Evolutionary conservation across 768 basidiomycete genomes (phyloP).

Genomic region (Suillus paluster): DNA sequence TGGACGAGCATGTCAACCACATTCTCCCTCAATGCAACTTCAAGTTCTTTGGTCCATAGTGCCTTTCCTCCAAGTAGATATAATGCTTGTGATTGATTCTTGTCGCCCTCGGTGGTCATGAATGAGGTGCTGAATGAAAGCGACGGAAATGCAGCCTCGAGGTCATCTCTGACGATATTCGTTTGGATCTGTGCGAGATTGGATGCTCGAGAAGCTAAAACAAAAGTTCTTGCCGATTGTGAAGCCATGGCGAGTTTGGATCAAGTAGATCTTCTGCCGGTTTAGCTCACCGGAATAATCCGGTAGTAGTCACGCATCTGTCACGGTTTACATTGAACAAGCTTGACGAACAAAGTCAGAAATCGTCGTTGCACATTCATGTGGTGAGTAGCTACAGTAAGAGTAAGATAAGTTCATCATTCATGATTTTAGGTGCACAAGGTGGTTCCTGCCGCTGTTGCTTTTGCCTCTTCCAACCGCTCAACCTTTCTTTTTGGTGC

Average conservation of each 20-base stretch:
- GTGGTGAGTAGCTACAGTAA: slow-evolving; percentile 53
- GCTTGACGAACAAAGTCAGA: neutral
- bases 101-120: slow-evolving; percentile 82
- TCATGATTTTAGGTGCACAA: slow-evolving; percentile 66
- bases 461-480: slow-evolving; percentile 81
- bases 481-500: slow-evolving; percentile 75
- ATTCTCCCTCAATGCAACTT: slow-evolving; percentile 74
- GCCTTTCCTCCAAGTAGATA: slow-evolving; percentile 91
- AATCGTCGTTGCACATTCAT: slow-evolving; percentile 44
- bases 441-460: slow-evolving; percentile 83
- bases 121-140: slow-evolving; percentile 54
- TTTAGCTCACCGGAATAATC: neutral
- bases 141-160: slow-evolving; percentile 60
- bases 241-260: neutral
- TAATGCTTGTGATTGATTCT: slow-evolving; percentile 87
- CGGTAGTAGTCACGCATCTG: neutral
- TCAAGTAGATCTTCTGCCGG: too few species aligned
- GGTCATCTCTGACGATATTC: slow-evolving; percentile 69
- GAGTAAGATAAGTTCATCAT: slow-evolving; percentile 4
- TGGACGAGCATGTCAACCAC: slow-evolving; percentile 93
- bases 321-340: neutral
- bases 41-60: slow-evolving; percentile 96
- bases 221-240: slow-evolving; percentile 50
- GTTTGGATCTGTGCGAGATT: slow-evolving; percentile 92
- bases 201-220: slow-evolving; percentile 84